These are phyloP conservation scores for Podospora bellae-mahoneyi DNA, from an alignment of 495 filamentous ascomycete genomes.

Conservation along the genomic window DNA sequence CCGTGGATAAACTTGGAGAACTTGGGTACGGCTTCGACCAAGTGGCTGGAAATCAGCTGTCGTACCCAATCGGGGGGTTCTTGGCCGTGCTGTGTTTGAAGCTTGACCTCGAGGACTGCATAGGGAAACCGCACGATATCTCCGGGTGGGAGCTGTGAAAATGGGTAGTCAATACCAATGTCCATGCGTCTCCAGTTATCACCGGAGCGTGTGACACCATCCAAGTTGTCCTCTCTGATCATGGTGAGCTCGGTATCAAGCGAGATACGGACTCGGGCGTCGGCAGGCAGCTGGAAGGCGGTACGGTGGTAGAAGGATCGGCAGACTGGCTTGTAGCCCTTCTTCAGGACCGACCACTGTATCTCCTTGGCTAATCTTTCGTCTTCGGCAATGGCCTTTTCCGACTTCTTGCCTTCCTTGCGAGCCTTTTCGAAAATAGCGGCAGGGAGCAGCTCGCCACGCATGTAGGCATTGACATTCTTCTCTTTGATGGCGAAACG, in stretches of 20 bases:
- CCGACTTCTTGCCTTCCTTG: slow-evolving; percentile 87
- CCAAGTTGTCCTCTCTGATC: slow-evolving; percentile 91
- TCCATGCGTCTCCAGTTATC: slow-evolving; percentile 96
- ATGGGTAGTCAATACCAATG: slow-evolving; percentile 94
- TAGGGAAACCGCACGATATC: slow-evolving; percentile 94
- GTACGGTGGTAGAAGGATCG: slow-evolving; percentile 97
- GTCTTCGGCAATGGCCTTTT: slow-evolving; percentile 82
- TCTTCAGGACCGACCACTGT: slow-evolving; percentile 85
- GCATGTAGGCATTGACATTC: slow-evolving; percentile 85
- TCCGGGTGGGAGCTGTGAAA: slow-evolving; percentile 77
- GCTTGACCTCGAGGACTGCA: slow-evolving; percentile 93
- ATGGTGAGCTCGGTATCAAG: slow-evolving; percentile 95
- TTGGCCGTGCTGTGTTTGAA: slow-evolving; percentile 96
- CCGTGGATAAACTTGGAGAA: slow-evolving; percentile 99
- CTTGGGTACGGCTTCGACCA: slow-evolving; percentile 97
- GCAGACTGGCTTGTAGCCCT: slow-evolving; percentile 78
- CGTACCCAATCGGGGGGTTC: slow-evolving; percentile 96
- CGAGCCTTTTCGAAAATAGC: slow-evolving; percentile 90
- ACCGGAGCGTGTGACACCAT: slow-evolving; percentile 70
- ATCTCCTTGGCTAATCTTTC: slow-evolving; percentile 88
- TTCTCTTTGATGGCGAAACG: slow-evolving; percentile 95
- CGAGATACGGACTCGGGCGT: slow-evolving; percentile 93
- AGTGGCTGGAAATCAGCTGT: slow-evolving; percentile 83
- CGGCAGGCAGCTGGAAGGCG: slow-evolving; percentile 94
- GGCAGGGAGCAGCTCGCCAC: slow-evolving; percentile 74